phyloP scores from a whole-genome alignment of 306 rosid species.

The Sicyos baderoa region DNA sequence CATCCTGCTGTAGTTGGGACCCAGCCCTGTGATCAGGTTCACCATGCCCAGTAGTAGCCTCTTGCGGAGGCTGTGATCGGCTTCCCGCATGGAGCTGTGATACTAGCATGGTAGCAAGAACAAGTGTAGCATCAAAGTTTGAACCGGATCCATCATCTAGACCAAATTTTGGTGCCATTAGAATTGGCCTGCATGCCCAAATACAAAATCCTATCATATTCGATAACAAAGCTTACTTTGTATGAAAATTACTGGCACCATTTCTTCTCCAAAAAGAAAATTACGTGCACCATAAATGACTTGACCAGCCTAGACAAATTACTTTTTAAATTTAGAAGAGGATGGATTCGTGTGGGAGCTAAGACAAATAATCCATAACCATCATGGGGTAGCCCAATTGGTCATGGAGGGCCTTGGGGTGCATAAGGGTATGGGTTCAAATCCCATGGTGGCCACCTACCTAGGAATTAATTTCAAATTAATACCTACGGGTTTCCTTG shows the following conservation, averaged over 20 bases:
- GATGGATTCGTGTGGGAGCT: neutral
- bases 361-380: neutral
- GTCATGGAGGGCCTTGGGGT: too few species aligned
- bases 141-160: slow-evolving; percentile 68
- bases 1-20: slow-evolving; percentile 39
- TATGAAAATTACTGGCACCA: neutral
- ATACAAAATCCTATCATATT: neutral
- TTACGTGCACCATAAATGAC: neutral
- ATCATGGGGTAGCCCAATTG: too few species aligned
- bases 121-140: slow-evolving; percentile 85
- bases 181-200: slow-evolving; percentile 62
- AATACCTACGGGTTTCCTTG: too few species aligned
- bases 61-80: slow-evolving; percentile 51
- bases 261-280: too few species aligned
- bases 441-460: too few species aligned
- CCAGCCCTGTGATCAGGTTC: slow-evolving; percentile 43
- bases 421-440: too few species aligned
- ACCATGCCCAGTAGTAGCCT: slow-evolving; percentile 30
- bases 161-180: slow-evolving; percentile 85
- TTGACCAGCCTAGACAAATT: slow-evolving; percentile 1
- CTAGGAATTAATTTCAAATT: too few species aligned
- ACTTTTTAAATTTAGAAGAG: neutral
- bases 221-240: neutral
- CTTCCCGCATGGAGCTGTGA: slow-evolving; percentile 61
- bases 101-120: slow-evolving; percentile 84